Conservation (phyloP, 129 eudicot genomes). For the Logfia minima region DNA sequence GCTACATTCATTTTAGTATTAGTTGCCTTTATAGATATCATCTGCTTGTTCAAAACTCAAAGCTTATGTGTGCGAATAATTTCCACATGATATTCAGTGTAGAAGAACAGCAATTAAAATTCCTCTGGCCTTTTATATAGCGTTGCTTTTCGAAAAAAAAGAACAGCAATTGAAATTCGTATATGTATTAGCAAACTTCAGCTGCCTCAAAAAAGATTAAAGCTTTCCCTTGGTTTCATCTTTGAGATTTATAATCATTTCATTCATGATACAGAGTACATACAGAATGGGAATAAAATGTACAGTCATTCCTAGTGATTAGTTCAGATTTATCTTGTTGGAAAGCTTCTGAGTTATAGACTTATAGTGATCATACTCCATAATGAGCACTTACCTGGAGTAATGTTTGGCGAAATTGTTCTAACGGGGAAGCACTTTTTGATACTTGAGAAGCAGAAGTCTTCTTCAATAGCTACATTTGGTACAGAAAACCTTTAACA, state of each 20-base stretch:
- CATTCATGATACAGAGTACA: background rate
- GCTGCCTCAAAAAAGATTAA: background rate
- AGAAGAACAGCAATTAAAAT: background rate
- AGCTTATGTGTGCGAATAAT: background rate
- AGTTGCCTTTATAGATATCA: background rate
- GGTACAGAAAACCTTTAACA: constrained; percentile 67
- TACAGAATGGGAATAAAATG: background rate
- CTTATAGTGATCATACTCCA: background rate
- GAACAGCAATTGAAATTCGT: background rate
- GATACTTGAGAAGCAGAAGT: constrained; percentile 64
- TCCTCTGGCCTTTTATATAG: too few species aligned
- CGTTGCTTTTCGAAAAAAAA: too few species aligned
- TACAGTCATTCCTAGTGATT: background rate
- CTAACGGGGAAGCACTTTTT: constrained; percentile 57
- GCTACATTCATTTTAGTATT: background rate
- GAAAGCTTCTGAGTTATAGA: background rate
- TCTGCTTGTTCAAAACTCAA: background rate
- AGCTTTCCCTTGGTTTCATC: background rate
- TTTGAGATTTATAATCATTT: background rate
- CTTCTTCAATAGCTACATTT: constrained; percentile 86
- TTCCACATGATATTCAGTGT: background rate
- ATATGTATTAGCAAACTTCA: background rate
- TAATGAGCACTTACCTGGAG: constrained; percentile 62
- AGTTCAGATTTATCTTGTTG: background rate
- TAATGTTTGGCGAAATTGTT: constrained; percentile 61